A percentile compares a stretch with the other conserved stretches of the same genome.
Evolutionary conservation across 345 rosid genomes (phyloP).

Genomic region (Durio zibethinus): DNA sequence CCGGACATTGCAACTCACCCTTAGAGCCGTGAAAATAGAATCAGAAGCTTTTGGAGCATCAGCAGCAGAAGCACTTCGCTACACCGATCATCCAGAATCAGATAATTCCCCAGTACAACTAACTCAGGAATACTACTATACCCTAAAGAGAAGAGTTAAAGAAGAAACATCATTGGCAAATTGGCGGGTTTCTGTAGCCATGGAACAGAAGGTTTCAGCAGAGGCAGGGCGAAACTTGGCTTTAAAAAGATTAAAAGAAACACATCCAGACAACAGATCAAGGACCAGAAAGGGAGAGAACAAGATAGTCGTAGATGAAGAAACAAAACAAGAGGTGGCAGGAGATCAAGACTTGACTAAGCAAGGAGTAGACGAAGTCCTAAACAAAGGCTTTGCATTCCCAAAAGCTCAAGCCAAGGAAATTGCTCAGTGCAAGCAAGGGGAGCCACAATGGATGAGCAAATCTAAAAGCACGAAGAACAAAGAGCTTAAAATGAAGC

Average conservation of each 20-base stretch:
- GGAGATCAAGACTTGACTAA: conserved; percentile 19
- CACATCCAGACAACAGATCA: background rate
- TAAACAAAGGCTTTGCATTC: conserved; percentile 9
- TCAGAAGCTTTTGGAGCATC: conserved; percentile 42
- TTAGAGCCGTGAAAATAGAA: conserved; percentile 40
- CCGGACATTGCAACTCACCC: conserved; percentile 31
- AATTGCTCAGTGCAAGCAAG: background rate
- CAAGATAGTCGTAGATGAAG: background rate
- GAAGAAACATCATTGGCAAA: conserved; percentile 41
- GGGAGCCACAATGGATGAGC: conserved; percentile 3
- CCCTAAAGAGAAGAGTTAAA: conserved; percentile 35
- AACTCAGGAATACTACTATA: conserved; percentile 34
- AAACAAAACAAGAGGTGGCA: background rate
- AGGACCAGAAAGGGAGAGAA: background rate
- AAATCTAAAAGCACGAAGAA: conserved; percentile 18
- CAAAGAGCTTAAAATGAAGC: conserved; percentile 14
- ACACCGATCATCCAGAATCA: conserved; percentile 22
- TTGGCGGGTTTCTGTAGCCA: conserved; percentile 42
- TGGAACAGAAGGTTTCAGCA: conserved; percentile 45
- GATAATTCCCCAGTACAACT: conserved; percentile 23
- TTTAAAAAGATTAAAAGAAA: conserved; percentile 28
- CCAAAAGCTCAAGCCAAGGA: conserved; percentile 33
- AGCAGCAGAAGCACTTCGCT: conserved; percentile 21
- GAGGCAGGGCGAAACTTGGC: conserved; percentile 35
- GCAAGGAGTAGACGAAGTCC: background rate